These are phyloP conservation scores for Ophiostoma himal-ulmi DNA, from an alignment of 2,329 filamentous ascomycete genomes.

Conservation along the genomic window DNA sequence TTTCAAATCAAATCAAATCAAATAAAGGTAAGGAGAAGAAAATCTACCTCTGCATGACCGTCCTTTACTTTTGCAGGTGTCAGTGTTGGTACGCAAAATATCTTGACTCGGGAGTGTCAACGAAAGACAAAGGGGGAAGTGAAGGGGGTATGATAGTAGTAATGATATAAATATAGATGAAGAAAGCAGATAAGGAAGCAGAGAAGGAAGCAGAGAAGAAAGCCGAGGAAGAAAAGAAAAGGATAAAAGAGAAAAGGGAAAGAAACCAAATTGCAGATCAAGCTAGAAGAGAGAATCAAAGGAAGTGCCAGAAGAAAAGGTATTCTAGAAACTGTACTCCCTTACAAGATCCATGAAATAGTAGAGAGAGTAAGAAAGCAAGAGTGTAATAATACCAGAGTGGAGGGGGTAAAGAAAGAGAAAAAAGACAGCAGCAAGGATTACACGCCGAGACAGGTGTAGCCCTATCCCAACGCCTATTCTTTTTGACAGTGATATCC, in stretches of 20 bases:
- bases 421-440: neutral
- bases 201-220: no score
- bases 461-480: constrained; percentile 20
- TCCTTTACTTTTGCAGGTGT: neutral
- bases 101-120: constrained; percentile 9
- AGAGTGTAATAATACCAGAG: neutral
- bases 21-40: neutral
- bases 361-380: no score
- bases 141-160: neutral
- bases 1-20: neutral
- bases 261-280: neutral
- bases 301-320: neutral
- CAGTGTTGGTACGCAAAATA: neutral
- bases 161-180: neutral
- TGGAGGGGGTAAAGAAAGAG: neutral
- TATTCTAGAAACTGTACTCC: constrained; percentile 5
- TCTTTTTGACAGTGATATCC: constrained; percentile 9
- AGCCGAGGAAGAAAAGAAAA: no score
- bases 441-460: constrained; percentile 23
- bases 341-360: neutral
- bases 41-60: neutral
- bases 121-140: neutral
- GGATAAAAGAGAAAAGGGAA: neutral
- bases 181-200: neutral
- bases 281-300: neutral